A percentile compares a stretch with the other conserved stretches of the same genome.
Conservation (phyloP, 2,329 filamentous ascomycete genomes). For the Pseudogymnoascus sp. region DNA sequence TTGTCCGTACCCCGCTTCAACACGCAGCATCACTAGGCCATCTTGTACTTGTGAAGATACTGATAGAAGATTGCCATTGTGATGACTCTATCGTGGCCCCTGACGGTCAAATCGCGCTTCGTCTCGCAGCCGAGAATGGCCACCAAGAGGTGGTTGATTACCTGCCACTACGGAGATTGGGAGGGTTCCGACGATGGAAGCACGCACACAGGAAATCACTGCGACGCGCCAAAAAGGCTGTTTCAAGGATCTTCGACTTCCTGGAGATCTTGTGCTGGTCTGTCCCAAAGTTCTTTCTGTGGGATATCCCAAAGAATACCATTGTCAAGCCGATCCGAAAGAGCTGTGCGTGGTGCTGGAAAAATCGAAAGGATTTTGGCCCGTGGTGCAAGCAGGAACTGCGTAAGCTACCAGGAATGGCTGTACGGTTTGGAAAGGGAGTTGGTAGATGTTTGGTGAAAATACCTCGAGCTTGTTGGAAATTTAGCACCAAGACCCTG, state of each 20-base stretch:
- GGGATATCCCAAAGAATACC: slow-evolving; percentile 26
- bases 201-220: slow-evolving; percentile 27
- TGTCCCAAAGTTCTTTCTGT: slow-evolving; percentile 21
- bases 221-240: slow-evolving; percentile 20
- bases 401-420: slow-evolving; percentile 22
- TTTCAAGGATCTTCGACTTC: slow-evolving; percentile 22
- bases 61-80: slow-evolving; percentile 34
- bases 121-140: slow-evolving; percentile 34
- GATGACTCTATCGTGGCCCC: slow-evolving; percentile 37
- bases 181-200: slow-evolving; percentile 32
- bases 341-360: slow-evolving; percentile 19
- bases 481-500: slow-evolving; percentile 11
- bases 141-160: slow-evolving; percentile 38
- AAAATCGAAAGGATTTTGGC: slow-evolving; percentile 22
- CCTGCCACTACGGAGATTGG: slow-evolving; percentile 33
- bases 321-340: slow-evolving; percentile 25
- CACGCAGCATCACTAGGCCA: slow-evolving; percentile 34
- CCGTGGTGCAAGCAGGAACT: slow-evolving; percentile 27
- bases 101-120: slow-evolving; percentile 38
- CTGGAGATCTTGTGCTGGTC: not conserved
- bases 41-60: slow-evolving; percentile 33
- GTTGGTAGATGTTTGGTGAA: slow-evolving; percentile 18
- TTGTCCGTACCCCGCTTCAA: slow-evolving; percentile 36
- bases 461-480: not conserved
- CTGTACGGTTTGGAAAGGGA: slow-evolving; percentile 18